A percentile compares a stretch with the other conserved stretches of the same genome.
Conservation (phyloP, 495 filamentous ascomycete genomes). For the Corynascus novoguineensis region DNA sequence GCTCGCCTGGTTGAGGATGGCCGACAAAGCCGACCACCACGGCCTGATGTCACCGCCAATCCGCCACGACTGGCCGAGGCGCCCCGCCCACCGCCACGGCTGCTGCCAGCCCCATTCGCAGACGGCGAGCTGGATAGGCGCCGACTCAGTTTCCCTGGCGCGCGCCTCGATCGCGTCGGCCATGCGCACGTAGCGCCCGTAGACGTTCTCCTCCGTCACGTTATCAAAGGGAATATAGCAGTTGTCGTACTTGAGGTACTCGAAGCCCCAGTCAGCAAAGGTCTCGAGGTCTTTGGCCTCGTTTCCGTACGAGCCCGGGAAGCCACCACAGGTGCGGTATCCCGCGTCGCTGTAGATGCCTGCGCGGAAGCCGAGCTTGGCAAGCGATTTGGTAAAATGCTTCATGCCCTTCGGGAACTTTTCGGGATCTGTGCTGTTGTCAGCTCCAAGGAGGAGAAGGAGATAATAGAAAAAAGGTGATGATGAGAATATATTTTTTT, state of each 20-base stretch:
- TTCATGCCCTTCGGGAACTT: conserved; percentile 31
- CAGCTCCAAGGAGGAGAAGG: not conserved
- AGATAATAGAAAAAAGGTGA: not conserved
- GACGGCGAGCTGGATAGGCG: conserved; percentile 2
- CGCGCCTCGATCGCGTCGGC: conserved; percentile 22
- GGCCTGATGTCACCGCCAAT: conserved; percentile 47
- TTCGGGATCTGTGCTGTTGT: conserved; percentile 5
- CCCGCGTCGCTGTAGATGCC: conserved; percentile 35
- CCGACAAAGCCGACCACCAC: conserved; percentile 44
- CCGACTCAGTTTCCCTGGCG: conserved; percentile 3
- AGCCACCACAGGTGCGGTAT: conserved; percentile 32
- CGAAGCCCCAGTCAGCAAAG: conserved; percentile 42
- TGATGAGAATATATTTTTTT: no score
- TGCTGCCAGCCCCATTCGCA: conserved; percentile 42
- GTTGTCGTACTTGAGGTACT: conserved; percentile 50
- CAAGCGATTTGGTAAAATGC: conserved; percentile 24
- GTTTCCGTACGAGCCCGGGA: conserved; percentile 34
- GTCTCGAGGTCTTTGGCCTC: conserved; percentile 43
- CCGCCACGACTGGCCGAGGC: conserved; percentile 52
- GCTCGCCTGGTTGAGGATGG: conserved; percentile 46
- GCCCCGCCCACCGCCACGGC: conserved; percentile 39
- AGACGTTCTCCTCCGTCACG: conserved; percentile 24
- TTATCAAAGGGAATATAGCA: conserved; percentile 40
- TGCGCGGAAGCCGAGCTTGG: conserved; percentile 29
- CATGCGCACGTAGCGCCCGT: conserved; percentile 30